Conservation (phyloP, 1,284 basidiomycete species). For the Apiotrichum porosum region DNA sequence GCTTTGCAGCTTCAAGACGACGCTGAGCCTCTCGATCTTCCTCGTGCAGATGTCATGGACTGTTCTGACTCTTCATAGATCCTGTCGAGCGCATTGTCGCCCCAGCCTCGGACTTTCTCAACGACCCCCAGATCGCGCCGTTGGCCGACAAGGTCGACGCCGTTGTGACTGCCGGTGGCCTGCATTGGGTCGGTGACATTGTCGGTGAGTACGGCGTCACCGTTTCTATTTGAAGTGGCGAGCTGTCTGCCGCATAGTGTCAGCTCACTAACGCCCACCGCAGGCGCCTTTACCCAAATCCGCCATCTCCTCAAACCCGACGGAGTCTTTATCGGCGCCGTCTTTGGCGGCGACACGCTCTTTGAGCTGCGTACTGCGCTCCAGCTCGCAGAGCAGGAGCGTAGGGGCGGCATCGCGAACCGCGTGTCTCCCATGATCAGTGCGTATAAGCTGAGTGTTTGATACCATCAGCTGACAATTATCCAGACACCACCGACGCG, state of each 20-base stretch:
- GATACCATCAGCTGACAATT: background rate
- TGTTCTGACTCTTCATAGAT: slow-evolving; percentile 5
- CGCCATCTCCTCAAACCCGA: slow-evolving; percentile 81
- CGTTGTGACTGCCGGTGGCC: slow-evolving; percentile 79
- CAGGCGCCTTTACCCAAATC: slow-evolving; percentile 85
- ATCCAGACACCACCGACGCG: slow-evolving; percentile 75
- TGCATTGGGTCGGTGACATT: slow-evolving; percentile 98
- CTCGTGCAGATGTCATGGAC: background rate
- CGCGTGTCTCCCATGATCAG: slow-evolving; percentile 96
- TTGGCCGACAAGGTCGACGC: slow-evolving; percentile 72
- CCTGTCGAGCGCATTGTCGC: slow-evolving; percentile 31
- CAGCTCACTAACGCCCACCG: too few species aligned
- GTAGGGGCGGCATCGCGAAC: slow-evolving; percentile 92
- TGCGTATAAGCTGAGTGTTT: slow-evolving; percentile 46
- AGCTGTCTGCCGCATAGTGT: too few species aligned
- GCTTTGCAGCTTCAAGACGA: too few species aligned
- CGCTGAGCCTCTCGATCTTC: too few species aligned
- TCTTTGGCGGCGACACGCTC: slow-evolving; percentile 93
- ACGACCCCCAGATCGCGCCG: slow-evolving; percentile 50
- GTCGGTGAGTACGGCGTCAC: slow-evolving; percentile 69
- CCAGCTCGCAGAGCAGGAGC: slow-evolving; percentile 89
- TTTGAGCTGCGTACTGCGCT: slow-evolving; percentile 81
- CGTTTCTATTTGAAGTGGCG: too few species aligned
- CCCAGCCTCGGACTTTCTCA: slow-evolving; percentile 29
- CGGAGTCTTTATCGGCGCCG: slow-evolving; percentile 88